Evolutionary conservation across 768 basidiomycete genomes (phyloP).

Genomic region (Collybiopsis confluens): DNA sequence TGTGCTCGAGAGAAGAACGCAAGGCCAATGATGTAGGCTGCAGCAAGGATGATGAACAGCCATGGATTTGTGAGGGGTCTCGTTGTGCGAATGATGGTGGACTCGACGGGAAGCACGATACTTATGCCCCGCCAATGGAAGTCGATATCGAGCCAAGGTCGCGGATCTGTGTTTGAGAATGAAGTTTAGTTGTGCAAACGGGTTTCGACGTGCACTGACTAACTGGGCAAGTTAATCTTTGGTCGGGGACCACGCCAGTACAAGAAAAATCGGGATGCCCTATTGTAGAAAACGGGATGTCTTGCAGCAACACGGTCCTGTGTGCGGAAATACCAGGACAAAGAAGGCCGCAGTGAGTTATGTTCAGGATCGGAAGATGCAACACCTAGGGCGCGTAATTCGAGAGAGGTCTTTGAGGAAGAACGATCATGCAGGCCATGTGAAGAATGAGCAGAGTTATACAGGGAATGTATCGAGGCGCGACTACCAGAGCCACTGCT

Average conservation of each 20-base stretch:
- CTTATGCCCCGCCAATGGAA: conserved; percentile 30
- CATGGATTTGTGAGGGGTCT: conserved; percentile 46
- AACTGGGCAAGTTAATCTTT: conserved; percentile 47
- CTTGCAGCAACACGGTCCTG: too few relatives aligned
- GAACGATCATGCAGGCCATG: not conserved
- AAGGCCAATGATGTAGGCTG: conserved; percentile 65
- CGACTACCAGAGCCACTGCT: not conserved
- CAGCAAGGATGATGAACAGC: conserved; percentile 50
- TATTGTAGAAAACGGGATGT: conserved; percentile 15
- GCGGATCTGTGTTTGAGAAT: conserved; percentile 45
- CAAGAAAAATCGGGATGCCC: conserved; percentile 15
- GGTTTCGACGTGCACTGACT: conserved; percentile 14
- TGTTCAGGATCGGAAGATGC: conserved; percentile 12
- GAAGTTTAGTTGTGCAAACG: too few relatives aligned
- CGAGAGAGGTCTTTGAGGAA: not conserved
- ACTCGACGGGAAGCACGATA: conserved; percentile 49
- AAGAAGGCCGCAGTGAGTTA: conserved; percentile 9
- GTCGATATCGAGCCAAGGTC: conserved; percentile 52
- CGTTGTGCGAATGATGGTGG: conserved; percentile 46
- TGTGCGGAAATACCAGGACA: conserved; percentile 16
- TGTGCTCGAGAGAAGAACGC: conserved; percentile 71
- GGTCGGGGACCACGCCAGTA: conserved; percentile 63
- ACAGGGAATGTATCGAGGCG: not conserved
- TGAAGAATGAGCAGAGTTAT: not conserved
- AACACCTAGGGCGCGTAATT: not conserved